Conservation (phyloP, 441 rosid species). For the Populus hybrid region DNA sequence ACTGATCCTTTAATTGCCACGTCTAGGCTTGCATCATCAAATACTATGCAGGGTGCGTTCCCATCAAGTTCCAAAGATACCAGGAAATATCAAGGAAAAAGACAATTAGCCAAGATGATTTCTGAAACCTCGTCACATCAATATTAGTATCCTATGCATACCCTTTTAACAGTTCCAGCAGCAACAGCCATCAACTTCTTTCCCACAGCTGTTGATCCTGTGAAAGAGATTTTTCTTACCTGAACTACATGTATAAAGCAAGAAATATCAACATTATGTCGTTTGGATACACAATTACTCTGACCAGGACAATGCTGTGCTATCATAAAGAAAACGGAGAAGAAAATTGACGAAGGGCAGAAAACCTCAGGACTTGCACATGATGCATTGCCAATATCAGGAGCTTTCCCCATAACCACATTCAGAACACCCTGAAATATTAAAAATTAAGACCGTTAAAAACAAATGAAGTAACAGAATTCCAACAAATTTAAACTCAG, state of each 20-base stretch:
- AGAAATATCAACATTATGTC: slow-evolving; percentile 12
- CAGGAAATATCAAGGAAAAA: slow-evolving; percentile 34
- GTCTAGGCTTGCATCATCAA: slow-evolving; percentile 91
- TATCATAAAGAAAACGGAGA: not conserved
- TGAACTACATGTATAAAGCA: slow-evolving; percentile 26
- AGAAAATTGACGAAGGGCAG: slow-evolving; percentile 6
- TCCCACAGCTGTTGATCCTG: slow-evolving; percentile 97
- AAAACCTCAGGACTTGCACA: slow-evolving; percentile 75
- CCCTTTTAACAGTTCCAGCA: slow-evolving; percentile 91
- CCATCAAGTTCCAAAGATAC: slow-evolving; percentile 97
- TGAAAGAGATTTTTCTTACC: slow-evolving; percentile 95
- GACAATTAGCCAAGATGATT: slow-evolving; percentile 23
- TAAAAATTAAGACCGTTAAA: slow-evolving; percentile 21
- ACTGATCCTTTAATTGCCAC: slow-evolving; percentile 96
- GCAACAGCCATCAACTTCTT: slow-evolving; percentile 97
- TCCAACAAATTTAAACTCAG: not conserved
- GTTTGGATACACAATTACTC: not conserved
- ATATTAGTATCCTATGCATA: slow-evolving; percentile 27
- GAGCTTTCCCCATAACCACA: slow-evolving; percentile 88
- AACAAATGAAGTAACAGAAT: slow-evolving; percentile 10
- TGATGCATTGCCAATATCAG: slow-evolving; percentile 87
- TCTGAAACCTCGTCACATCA: slow-evolving; percentile 1
- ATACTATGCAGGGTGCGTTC: slow-evolving; percentile 95
- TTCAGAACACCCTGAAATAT: slow-evolving; percentile 73
- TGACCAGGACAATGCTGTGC: not conserved